Evolutionary conservation across 306 rosid species (phyloP), one percentile per base, ranked within the genome.

Genomic region (Dicorynia guianensis): DNA sequence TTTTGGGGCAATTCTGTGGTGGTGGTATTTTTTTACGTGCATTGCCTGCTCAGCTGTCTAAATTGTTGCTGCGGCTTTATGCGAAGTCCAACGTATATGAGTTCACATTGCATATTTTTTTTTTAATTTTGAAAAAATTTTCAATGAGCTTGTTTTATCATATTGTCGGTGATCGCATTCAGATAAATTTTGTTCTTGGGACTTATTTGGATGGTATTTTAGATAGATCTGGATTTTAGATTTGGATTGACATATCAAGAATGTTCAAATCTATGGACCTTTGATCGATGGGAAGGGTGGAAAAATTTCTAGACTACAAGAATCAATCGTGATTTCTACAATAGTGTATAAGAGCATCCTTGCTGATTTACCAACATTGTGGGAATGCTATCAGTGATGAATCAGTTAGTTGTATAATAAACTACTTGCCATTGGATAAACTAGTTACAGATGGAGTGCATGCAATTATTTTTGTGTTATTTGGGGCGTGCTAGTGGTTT

Each of bases 211-310:
- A 48, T 50, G 71, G 40, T 36, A 49, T 79, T 63, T 81, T 69
- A 10, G 66, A 11, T 83, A 69, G 97, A 89, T 92, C 91, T 87
- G 85, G 71, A n/a, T 38, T 71, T 66, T 69, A 8, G 59, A 11
- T 65, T 36, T 11, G 20, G 38, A 18, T 69, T 50, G 47, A 53
- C 40, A 13, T 7, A 2, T 72, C 14, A 44, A 48, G 34, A 63
- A n/a, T 79, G 44, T 44, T 79, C 79, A 71, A 79, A 80, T 61
- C 56, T 36, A 57, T 39, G 19, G 47, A 7, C 48, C 43, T 76
- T 80, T 75, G 33, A 63, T 46, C 70, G 47, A 20, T 78, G 76
- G 19, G 11, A 17, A 67, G 9, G 49, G 48, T 18, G 63, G 61
- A 25, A 15, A 14, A 25, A 30, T 9, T 12, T 57, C 30, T 42